Percentiles rank a stretch among this genome's conserved stretches.
Evolutionary conservation across 176 grass and related monocot genomes (phyloP).

Genomic region (Coix lacrymajobi): DNA sequence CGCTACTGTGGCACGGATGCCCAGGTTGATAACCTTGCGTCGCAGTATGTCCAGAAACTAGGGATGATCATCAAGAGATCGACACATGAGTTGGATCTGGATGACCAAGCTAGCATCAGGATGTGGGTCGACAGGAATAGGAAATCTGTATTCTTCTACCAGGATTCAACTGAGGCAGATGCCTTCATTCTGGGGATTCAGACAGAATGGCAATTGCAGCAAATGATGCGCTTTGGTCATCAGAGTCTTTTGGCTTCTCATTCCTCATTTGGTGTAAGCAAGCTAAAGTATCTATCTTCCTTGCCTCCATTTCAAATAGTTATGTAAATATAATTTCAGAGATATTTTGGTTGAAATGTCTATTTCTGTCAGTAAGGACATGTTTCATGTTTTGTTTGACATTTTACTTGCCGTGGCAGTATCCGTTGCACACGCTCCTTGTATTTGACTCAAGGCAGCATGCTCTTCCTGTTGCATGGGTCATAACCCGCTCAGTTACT

Average conservation of each 20-base stretch:
- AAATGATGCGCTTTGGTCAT: slow-evolving; percentile 89
- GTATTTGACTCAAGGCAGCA: slow-evolving; percentile 85
- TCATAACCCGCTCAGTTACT: slow-evolving; percentile 84
- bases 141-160: slow-evolving; percentile 82
- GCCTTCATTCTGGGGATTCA: slow-evolving; percentile 82
- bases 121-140: slow-evolving; percentile 93
- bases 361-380: not conserved
- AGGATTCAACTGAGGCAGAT: slow-evolving; percentile 74
- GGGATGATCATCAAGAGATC: slow-evolving; percentile 98
- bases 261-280: slow-evolving; percentile 84
- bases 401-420: slow-evolving; percentile 47
- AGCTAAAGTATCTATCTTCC: slow-evolving; percentile 78
- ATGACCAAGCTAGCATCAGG: slow-evolving; percentile 78
- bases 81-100: slow-evolving; percentile 83
- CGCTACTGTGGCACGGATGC: slow-evolving; percentile 67
- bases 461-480: slow-evolving; percentile 80
- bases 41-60: slow-evolving; percentile 92
- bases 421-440: slow-evolving; percentile 82
- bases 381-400: slow-evolving; percentile 19
- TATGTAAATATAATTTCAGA: slow-evolving; percentile 10
- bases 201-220: slow-evolving; percentile 86
- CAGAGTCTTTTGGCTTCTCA: slow-evolving; percentile 66
- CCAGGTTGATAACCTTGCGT: slow-evolving; percentile 52
- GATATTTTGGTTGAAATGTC: not conserved
- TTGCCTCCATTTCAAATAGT: not conserved